A percentile compares a stretch with the other conserved stretches of the same genome.
Conservation (phyloP, 139 green algal species). For the Picochlorum sp. region DNA sequence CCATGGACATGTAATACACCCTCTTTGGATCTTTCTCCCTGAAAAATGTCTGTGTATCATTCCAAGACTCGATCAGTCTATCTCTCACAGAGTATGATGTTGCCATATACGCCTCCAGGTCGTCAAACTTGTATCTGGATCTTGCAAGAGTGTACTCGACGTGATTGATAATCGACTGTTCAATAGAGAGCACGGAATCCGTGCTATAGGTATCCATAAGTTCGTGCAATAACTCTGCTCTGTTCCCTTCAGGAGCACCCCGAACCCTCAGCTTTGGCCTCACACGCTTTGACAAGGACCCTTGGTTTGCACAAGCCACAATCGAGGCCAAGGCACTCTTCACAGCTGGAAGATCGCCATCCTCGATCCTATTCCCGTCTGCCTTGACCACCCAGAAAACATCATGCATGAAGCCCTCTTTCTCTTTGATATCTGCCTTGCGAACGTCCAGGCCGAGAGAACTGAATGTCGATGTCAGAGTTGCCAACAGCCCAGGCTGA, state of each 20-base stretch:
- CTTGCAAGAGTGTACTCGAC: conserved; percentile 98
- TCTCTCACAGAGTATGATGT: conserved; percentile 81
- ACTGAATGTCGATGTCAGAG: conserved; percentile 55
- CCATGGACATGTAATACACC: conserved; percentile 95
- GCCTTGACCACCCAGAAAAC: conserved; percentile 71
- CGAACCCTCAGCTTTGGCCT: conserved; percentile 25
- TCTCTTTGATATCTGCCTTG: conserved; percentile 44
- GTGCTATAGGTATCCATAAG: conserved; percentile 81
- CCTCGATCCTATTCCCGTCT: conserved; percentile 19
- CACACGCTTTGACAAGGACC: neutral
- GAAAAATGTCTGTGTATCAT: conserved; percentile 92
- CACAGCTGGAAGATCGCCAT: conserved; percentile 12
- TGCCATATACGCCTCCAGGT: conserved; percentile 90
- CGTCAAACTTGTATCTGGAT: conserved; percentile 87
- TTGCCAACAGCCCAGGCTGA: conserved; percentile 45
- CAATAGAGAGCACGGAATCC: conserved; percentile 91
- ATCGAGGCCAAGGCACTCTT: conserved; percentile 15
- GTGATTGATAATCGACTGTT: conserved; percentile 95
- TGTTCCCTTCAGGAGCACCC: conserved; percentile 14
- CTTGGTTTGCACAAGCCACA: conserved; percentile 3
- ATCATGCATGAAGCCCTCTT: conserved; percentile 47
- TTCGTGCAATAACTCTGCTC: conserved; percentile 28
- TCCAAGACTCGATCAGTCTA: conserved; percentile 96
- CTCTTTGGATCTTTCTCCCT: conserved; percentile 68
- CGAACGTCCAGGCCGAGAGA: conserved; percentile 74